Evolutionary conservation across 345 rosid genomes (phyloP).

Genomic region (Syzygium jambos): DNA sequence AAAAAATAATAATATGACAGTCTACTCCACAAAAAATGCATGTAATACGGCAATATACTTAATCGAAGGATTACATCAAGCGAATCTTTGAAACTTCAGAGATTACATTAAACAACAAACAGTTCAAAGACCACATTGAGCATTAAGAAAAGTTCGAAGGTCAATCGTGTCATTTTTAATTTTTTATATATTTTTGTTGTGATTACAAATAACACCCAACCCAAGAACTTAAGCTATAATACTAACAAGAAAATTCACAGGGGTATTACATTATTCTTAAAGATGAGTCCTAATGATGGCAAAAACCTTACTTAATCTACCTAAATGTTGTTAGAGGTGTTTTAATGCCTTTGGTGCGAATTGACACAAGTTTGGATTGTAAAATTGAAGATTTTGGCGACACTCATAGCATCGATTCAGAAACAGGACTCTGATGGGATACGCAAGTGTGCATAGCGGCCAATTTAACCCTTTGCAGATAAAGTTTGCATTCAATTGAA

Average conservation of each 20-base stretch:
- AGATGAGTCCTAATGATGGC: not conserved
- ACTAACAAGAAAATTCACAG: not conserved
- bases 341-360: not conserved
- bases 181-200: not conserved
- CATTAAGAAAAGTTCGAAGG: not conserved
- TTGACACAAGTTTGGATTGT: not conserved
- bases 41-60: not conserved
- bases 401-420: not conserved
- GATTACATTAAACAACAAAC: not conserved
- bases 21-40: not conserved
- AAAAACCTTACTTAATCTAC: not conserved
- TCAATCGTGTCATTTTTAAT: not conserved
- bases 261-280: not conserved
- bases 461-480: not conserved
- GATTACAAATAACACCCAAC: not conserved
- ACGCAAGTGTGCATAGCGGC: not conserved
- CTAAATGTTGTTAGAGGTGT: not conserved
- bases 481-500: not conserved
- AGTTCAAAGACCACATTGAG: not conserved
- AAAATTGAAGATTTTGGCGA: not conserved
- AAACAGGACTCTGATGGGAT: not conserved
- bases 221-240: not conserved
- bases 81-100: not conserved
- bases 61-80: not conserved
- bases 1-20: no score